phyloP scores from a whole-genome alignment of 768 basidiomycete genomes.

The Lactarius psammicola region DNA sequence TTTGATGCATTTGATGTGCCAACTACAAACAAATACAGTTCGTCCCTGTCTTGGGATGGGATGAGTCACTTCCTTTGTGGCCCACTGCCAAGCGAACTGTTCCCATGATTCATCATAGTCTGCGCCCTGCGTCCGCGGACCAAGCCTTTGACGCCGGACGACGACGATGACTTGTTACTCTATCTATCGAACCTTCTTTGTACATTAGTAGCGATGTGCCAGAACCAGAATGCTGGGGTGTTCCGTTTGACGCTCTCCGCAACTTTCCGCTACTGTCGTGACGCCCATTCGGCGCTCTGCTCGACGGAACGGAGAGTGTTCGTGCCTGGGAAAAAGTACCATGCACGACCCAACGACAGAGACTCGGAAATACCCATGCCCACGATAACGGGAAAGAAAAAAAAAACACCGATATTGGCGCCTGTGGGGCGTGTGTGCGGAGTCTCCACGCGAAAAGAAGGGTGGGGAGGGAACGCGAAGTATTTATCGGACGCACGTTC shows the following conservation, averaged over 20 bases:
- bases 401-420: not conserved
- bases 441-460: not conserved
- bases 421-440: not conserved
- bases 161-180: not conserved
- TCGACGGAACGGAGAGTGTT: not conserved
- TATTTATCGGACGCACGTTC: not conserved
- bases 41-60: not conserved
- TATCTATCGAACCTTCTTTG: not conserved
- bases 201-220: not conserved
- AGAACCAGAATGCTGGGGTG: not conserved
- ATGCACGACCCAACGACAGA: not conserved
- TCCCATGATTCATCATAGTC: not conserved
- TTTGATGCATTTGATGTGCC: not conserved
- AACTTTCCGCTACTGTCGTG: not conserved
- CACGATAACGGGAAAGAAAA: not conserved
- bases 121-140: not conserved
- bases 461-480: not conserved
- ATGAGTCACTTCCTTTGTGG: constrained; percentile 4
- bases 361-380: not conserved
- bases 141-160: not conserved
- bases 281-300: not conserved
- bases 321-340: not conserved
- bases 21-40: not conserved
- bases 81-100: not conserved
- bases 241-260: not conserved